phyloP scores from a whole-genome alignment of 352 stramenopile genomes.

The Pythium vanterpoolii region DNA sequence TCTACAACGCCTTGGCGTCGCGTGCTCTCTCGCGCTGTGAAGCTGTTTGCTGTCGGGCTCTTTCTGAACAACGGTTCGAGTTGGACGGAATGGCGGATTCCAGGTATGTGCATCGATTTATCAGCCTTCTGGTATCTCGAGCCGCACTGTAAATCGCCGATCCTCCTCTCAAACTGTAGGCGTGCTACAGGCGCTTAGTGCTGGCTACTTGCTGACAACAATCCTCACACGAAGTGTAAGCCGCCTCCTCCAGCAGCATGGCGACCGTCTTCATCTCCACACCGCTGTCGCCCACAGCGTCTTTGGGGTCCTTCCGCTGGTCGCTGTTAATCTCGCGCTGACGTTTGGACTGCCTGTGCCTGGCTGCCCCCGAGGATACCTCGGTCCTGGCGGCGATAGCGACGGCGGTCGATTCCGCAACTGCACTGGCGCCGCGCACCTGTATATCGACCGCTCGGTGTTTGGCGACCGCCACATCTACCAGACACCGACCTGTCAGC shows the following conservation, averaged over 20 bases:
- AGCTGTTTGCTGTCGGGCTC: slow-evolving; percentile 60
- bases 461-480: slow-evolving; percentile 66
- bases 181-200: slow-evolving; percentile 67
- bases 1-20: slow-evolving; percentile 9
- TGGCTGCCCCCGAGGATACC: slow-evolving; percentile 69
- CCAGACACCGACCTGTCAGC: slow-evolving; percentile 55
- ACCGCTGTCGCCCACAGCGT: slow-evolving; percentile 26
- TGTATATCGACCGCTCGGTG: slow-evolving; percentile 58
- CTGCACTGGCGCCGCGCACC: slow-evolving; percentile 79
- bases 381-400: slow-evolving; percentile 57
- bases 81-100: slow-evolving; percentile 62
- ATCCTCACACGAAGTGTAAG: slow-evolving; percentile 5
- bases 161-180: slow-evolving; percentile 22
- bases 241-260: neutral
- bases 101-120: slow-evolving; percentile 27
- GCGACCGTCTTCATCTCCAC: neutral
- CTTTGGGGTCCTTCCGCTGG: slow-evolving; percentile 31
- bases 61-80: slow-evolving; percentile 66
- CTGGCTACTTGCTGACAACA: slow-evolving; percentile 30
- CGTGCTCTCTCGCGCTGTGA: slow-evolving; percentile 30
- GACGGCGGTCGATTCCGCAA: slow-evolving; percentile 41
- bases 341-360: slow-evolving; percentile 54
- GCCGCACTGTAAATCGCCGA: neutral
- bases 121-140: neutral
- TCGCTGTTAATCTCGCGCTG: slow-evolving; percentile 47